Evolutionary conservation across 192 early-diverging fungal species (phyloP).

Genomic region (Chytriomyces confervae): DNA sequence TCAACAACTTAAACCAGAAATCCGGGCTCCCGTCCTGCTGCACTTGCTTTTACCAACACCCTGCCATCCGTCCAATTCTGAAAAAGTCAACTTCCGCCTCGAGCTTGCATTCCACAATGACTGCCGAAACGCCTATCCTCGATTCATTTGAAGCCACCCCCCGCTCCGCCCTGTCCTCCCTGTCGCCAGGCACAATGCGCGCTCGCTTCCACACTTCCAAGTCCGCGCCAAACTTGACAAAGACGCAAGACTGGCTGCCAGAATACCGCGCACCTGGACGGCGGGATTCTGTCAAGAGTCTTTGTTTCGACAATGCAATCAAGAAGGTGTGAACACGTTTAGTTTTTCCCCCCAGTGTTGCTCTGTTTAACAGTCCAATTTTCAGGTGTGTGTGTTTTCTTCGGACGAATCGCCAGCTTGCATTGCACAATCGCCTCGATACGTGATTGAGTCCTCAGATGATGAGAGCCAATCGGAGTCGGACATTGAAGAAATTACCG

Average conservation of each 20-base stretch:
- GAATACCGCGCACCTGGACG: background rate
- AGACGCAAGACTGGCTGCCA: background rate
- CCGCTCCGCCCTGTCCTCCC: too few species aligned
- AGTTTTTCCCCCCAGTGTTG: too few species aligned
- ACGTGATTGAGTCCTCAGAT: constrained; percentile 13
- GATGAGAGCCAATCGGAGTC: constrained; percentile 16
- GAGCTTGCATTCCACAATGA: too few species aligned
- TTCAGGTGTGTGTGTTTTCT: constrained; percentile 34
- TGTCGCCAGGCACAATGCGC: too few species aligned
- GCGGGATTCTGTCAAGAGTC: constrained; percentile 23
- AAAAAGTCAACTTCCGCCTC: too few species aligned
- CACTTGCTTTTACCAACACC: too few species aligned
- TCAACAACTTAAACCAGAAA: too few species aligned
- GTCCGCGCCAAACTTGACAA: constrained; percentile 3
- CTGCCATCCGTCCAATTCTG: too few species aligned
- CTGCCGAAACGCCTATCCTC: too few species aligned
- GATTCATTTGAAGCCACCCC: too few species aligned
- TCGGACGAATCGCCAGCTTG: constrained; percentile 25
- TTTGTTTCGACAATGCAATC: constrained; percentile 29
- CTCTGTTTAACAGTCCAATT: background rate
- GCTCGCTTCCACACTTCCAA: constrained; percentile 8
- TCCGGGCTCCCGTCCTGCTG: too few species aligned
- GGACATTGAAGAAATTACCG: constrained; percentile 18
- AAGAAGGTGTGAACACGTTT: background rate
- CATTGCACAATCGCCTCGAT: constrained; percentile 17